Evolutionary conservation across 495 filamentous ascomycete species (phyloP).

Genomic region (Talaromyces thailandensis): DNA sequence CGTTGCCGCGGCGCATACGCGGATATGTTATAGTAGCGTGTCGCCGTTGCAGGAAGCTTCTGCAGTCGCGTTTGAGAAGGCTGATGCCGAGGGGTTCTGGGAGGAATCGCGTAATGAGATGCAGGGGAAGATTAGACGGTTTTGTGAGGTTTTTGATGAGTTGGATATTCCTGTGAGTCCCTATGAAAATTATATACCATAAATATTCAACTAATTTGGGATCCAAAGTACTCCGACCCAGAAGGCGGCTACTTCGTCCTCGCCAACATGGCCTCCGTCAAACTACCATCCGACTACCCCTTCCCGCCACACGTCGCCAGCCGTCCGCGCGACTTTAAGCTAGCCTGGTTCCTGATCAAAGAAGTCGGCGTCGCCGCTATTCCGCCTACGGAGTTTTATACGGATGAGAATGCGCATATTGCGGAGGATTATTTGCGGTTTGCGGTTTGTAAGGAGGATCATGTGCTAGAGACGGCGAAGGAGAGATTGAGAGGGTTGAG

Average conservation of each 20-base stretch:
- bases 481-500: slow-evolving; percentile 78
- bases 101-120: slow-evolving; percentile 74
- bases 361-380: slow-evolving; percentile 94
- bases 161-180: slow-evolving; percentile 58
- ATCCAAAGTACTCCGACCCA: slow-evolving; percentile 66
- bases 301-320: slow-evolving; percentile 84
- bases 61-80: slow-evolving; percentile 91
- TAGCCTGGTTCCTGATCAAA: slow-evolving; percentile 92
- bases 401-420: slow-evolving; percentile 67
- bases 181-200: no score
- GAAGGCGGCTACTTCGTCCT: slow-evolving; percentile 97
- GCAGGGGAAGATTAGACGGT: slow-evolving; percentile 77
- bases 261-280: slow-evolving; percentile 79
- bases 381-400: slow-evolving; percentile 95
- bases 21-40: slow-evolving; percentile 92
- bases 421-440: slow-evolving; percentile 91
- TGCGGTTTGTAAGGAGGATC: slow-evolving; percentile 93
- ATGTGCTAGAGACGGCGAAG: slow-evolving; percentile 82
- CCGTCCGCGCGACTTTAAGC: slow-evolving; percentile 84
- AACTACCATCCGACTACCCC: slow-evolving; percentile 67
- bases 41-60: slow-evolving; percentile 92
- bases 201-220: not conserved
- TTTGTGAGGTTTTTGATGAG: slow-evolving; percentile 84
- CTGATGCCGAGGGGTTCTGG: slow-evolving; percentile 82
- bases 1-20: slow-evolving; percentile 83